Conservation (phyloP, 129 eudicot genomes). For the Flaveria sonorensis region DNA sequence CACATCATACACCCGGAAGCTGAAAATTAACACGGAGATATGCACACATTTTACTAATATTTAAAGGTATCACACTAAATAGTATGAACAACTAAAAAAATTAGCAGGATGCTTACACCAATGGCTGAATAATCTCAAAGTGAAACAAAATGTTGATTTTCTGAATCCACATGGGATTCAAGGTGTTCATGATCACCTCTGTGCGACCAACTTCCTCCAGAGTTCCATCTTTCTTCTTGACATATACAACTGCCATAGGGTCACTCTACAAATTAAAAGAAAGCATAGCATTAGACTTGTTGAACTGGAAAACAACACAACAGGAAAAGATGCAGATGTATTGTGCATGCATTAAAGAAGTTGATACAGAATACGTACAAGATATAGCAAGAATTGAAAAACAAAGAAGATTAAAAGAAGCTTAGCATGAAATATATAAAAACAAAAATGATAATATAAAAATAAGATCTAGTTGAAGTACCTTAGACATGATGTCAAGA, state of each 20-base stretch:
- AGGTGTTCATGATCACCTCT: conserved; percentile 89
- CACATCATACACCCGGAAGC: conserved; percentile 92
- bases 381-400: not conserved
- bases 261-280: conserved; percentile 66
- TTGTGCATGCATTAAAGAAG: not conserved
- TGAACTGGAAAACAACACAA: conserved; percentile 15
- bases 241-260: conserved; percentile 83
- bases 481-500: conserved; percentile 84
- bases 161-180: conserved; percentile 82
- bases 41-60: conserved; percentile 10
- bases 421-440: conserved; percentile 3
- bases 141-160: conserved; percentile 73
- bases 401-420: not conserved
- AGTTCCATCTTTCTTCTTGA: conserved; percentile 63
- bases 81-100: conserved; percentile 15
- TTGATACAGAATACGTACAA: not conserved
- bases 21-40: conserved; percentile 38
- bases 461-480: conserved; percentile 32
- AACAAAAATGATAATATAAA: not conserved
- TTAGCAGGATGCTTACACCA: conserved; percentile 57
- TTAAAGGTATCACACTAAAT: conserved; percentile 9
- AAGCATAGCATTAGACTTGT: not conserved
- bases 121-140: conserved; percentile 84
- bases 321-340: not conserved
- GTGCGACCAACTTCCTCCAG: conserved; percentile 93